Evolutionary conservation across 2,329 filamentous ascomycete genomes (phyloP).

Genomic region (Bipolaris cookei): DNA sequence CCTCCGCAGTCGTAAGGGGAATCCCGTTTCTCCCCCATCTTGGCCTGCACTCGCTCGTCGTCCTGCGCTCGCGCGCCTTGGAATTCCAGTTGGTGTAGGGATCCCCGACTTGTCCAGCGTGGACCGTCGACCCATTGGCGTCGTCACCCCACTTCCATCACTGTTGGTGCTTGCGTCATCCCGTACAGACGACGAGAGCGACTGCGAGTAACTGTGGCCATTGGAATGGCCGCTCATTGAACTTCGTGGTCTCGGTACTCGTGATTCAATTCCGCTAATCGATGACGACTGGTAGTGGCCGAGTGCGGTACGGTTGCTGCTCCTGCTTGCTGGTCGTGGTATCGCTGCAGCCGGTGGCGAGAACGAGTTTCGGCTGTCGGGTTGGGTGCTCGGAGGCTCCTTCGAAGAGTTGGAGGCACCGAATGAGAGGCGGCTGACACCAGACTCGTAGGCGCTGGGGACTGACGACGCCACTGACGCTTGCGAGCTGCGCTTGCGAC

Average conservation of each 20-base stretch:
- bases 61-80: constrained; percentile 60
- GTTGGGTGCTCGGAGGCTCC: constrained; percentile 60
- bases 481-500: constrained; percentile 69
- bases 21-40: constrained; percentile 54
- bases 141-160: constrained; percentile 47
- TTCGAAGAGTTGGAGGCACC: constrained; percentile 48
- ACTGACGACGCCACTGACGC: constrained; percentile 52
- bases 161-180: constrained; percentile 58
- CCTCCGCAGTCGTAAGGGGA: constrained; percentile 57
- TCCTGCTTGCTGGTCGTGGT: constrained; percentile 64
- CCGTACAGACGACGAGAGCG: constrained; percentile 44
- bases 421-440: constrained; percentile 58
- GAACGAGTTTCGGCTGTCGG: constrained; percentile 69
- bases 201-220: constrained; percentile 43
- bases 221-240: constrained; percentile 68
- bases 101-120: constrained; percentile 57
- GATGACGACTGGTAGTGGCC: constrained; percentile 60
- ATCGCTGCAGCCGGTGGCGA: constrained; percentile 33
- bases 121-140: constrained; percentile 54
- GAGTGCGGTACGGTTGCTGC: constrained; percentile 70
- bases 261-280: constrained; percentile 53
- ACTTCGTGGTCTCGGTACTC: constrained; percentile 66
- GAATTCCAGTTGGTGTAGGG: constrained; percentile 56
- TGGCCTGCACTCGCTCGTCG: constrained; percentile 49
- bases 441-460: constrained; percentile 32